These are phyloP conservation scores for Fusarium euwallaceae DNA, from an alignment of 2,329 filamentous ascomycete species.

Conservation along the genomic window DNA sequence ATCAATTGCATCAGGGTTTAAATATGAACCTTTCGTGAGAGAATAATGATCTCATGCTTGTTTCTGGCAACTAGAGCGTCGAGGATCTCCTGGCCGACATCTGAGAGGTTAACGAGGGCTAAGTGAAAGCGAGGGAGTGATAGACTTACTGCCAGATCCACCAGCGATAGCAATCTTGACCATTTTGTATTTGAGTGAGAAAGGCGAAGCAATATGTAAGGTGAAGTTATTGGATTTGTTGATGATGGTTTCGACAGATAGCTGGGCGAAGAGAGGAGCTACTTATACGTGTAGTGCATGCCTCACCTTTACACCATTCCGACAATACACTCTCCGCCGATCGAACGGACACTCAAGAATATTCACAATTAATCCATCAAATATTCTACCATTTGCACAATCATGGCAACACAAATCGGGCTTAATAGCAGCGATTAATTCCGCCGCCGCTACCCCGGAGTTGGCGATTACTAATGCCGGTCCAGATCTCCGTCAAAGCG, in stretches of 20 bases:
- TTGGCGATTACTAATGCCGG: conserved; percentile 20
- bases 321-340: neutral
- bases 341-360: neutral
- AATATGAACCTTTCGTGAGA: conserved; percentile 60
- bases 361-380: neutral
- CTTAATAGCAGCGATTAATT: neutral
- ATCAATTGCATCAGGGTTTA: rapidly evolving
- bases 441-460: neutral
- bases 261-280: too few relatives aligned
- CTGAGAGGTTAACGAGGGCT: conserved; percentile 47
- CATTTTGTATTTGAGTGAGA: conserved; percentile 22
- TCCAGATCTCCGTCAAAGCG: conserved; percentile 28
- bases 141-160: conserved; percentile 36
- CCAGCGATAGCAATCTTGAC: conserved; percentile 43
- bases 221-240: neutral
- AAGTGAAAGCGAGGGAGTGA: too few relatives aligned
- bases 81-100: conserved; percentile 66
- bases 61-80: conserved; percentile 61
- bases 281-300: too few relatives aligned
- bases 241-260: neutral
- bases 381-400: neutral
- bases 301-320: neutral
- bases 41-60: conserved; percentile 66
- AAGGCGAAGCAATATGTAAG: neutral
- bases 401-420: neutral